Conservation (phyloP, 75 land plant species). For the Sequoiadendron giganteum region DNA sequence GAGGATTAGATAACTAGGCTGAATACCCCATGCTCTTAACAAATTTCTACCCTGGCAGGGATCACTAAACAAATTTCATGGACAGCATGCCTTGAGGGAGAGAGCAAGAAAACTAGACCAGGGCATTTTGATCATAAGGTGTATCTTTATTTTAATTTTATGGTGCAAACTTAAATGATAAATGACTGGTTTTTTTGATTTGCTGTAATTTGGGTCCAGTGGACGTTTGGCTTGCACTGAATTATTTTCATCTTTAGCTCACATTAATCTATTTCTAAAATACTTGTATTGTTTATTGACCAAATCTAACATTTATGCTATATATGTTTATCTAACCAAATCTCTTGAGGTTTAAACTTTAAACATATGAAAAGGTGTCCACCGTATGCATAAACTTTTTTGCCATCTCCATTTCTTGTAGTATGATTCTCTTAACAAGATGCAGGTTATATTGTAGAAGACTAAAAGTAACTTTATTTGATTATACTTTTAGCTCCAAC, state of each 20-base stretch:
- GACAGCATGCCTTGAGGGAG: conserved; percentile 97
- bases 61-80: conserved; percentile 94
- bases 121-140: conserved; percentile 96
- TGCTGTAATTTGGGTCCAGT: background rate
- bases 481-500: too few relatives aligned
- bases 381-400: background rate
- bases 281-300: too few relatives aligned
- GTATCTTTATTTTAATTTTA: background rate
- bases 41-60: conserved; percentile 45
- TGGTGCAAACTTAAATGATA: background rate
- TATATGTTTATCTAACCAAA: background rate
- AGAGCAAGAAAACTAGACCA: conserved; percentile 97
- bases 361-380: background rate
- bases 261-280: background rate
- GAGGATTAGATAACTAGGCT: background rate
- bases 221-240: background rate
- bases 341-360: background rate
- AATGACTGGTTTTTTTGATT: background rate
- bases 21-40: background rate
- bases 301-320: background rate
- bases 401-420: background rate
- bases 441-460: too few relatives aligned
- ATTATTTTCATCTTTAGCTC: background rate
- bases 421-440: too few relatives aligned
- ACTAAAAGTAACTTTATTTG: too few relatives aligned